Conservation (phyloP, 495 filamentous ascomycete genomes). For the Trichoderma orchidacearum region DNA sequence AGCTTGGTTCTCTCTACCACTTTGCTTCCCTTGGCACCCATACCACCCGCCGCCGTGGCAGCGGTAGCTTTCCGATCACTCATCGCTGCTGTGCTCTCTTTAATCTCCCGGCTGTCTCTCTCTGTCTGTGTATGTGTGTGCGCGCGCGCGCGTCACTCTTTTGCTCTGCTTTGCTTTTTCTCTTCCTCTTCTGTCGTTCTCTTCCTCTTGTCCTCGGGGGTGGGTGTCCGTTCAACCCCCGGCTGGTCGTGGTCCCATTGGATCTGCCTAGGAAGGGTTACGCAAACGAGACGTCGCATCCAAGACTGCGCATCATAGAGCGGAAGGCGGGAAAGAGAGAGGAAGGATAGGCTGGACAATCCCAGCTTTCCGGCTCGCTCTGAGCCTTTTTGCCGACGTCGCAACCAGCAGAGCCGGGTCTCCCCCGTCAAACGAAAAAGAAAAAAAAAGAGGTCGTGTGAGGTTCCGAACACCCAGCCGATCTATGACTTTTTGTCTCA, state of each 20-base stretch:
- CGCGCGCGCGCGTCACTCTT: too few species aligned
- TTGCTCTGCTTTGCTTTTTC: neutral
- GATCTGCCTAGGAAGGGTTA: neutral
- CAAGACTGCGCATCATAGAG: neutral
- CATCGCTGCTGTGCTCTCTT: neutral
- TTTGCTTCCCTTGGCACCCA: slow-evolving; percentile 15
- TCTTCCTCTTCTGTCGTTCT: neutral
- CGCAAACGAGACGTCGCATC: too few species aligned
- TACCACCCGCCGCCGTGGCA: neutral
- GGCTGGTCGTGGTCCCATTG: neutral
- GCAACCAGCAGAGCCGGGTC: neutral
- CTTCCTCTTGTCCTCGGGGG: neutral
- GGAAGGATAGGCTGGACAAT: too few species aligned
- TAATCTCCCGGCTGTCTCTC: neutral
- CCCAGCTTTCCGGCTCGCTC: neutral
- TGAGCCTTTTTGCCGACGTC: neutral
- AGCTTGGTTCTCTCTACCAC: slow-evolving; percentile 39
- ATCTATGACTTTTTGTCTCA: too few species aligned
- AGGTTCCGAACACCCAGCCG: neutral
- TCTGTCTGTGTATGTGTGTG: too few species aligned
- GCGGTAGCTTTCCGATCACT: neutral
- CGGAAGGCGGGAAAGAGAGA: neutral
- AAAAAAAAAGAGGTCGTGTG: neutral
- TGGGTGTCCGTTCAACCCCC: neutral
- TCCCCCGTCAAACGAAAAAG: neutral